Base-by-base conservation (phyloP, 768 basidiomycete genomes). In the Leccinellum albellum region DNA sequence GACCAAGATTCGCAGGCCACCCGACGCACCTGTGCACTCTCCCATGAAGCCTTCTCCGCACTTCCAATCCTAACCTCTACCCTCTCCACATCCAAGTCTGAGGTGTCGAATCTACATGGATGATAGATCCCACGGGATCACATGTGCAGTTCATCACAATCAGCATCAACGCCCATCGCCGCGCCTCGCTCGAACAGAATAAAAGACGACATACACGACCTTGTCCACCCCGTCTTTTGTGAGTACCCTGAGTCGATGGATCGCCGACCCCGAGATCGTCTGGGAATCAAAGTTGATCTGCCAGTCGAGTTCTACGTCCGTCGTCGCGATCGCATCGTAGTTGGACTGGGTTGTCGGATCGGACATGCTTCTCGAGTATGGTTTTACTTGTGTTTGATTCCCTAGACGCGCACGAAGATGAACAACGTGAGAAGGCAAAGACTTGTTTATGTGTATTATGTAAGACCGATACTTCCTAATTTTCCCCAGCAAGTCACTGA, bases 341-440 rank as follows among this genome's bases (percentile, higher is more conserved):
- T 97, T 97, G 23, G 91, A 82, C 66, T 93, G 88, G 0, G 88
- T 87, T 0, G 90, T 84, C 20, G 85, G 86, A 66, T 91, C 88
- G 24, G 69, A 55, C 56, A 60, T 57, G 23, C 2, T 40, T 20
- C 5, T 44, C 4, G 21, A 13, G 35, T 35, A 35, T 35, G 17
- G 17, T 35, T 8, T 35, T 15, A 33, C 33, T 33, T 33, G 33
- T 15, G 35, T 35, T 35, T 17, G 35, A 8, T 17, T 35, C 35
- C 35, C 32, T 33, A 33, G 32, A 33, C 32, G 32, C 14, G 31
- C 32, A 33, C 32, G n/a, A 35, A 17, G 28, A 6, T 28, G 28
- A 6, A 28, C 6, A 6, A 28, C 6, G 35, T 17, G 35, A 35
- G 35, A 17, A 35, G 35, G 15, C 35, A 6, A 35, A 35, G 35